Evolutionary conservation across 345 rosid species (phyloP).

Genomic region (Firmiana major): DNA sequence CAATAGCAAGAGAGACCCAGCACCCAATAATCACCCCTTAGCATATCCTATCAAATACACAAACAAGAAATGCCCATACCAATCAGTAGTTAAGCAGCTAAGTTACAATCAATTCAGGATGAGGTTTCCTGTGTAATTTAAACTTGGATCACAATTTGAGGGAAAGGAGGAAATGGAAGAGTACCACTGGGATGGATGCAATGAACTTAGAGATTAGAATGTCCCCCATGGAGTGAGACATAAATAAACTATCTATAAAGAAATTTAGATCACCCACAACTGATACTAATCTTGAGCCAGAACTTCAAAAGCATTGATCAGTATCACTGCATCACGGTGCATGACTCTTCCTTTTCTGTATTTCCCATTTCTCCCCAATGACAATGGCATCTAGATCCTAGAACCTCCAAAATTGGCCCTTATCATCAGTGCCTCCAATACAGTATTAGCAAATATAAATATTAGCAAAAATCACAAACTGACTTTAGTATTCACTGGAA

Average conservation of each 20-base stretch:
- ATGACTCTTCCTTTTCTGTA: not conserved
- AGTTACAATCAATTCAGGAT: not conserved
- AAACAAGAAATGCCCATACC: not conserved
- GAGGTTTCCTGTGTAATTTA: not conserved
- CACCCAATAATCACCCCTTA: not conserved
- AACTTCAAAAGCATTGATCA: not conserved
- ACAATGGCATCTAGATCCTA: not conserved
- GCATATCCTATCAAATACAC: not conserved
- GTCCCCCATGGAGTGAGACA: not conserved
- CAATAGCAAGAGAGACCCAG: not conserved
- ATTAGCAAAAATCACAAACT: not conserved
- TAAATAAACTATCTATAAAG: not conserved
- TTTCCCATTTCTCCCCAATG: not conserved
- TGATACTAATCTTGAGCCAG: not conserved
- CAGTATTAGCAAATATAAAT: not conserved
- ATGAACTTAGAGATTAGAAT: not conserved
- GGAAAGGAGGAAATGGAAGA: not conserved
- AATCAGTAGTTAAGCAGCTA: not conserved
- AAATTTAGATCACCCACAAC: not conserved
- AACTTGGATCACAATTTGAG: not conserved
- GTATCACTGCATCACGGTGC: not conserved
- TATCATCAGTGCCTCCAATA: not conserved
- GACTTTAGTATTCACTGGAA: not conserved
- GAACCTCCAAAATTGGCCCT: not conserved
- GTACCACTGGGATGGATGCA: not conserved